These are phyloP conservation scores for Ophiostoma piceae DNA, from an alignment of 2,329 filamentous ascomycete species.

Conservation along the genomic window DNA sequence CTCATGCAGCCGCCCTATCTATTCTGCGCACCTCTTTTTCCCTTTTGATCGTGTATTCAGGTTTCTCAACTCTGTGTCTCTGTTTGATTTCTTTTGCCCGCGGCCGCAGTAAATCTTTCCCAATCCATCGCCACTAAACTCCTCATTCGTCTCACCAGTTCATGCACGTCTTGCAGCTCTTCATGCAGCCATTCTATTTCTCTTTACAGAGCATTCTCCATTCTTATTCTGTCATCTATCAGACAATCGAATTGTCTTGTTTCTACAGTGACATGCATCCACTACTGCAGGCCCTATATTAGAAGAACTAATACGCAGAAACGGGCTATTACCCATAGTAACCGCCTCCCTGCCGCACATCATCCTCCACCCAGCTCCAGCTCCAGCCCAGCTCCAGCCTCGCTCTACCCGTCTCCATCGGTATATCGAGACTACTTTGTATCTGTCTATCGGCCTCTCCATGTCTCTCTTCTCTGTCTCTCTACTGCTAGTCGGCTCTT, in stretches of 20 bases:
- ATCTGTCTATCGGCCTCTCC: background rate
- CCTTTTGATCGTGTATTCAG: background rate
- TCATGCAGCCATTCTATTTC: background rate
- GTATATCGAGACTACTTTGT: background rate
- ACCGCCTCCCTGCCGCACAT: background rate
- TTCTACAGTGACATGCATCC: slow-evolving; percentile 6
- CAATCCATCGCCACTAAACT: background rate
- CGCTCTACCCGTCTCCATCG: background rate
- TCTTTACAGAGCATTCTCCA: background rate
- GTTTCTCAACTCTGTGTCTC: background rate
- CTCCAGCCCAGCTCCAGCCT: background rate
- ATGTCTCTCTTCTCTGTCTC: background rate
- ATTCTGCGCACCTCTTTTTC: background rate
- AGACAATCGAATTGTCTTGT: background rate
- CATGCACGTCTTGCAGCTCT: slow-evolving; percentile 7
- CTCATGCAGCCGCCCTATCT: background rate
- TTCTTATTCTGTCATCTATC: background rate
- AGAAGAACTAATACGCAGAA: background rate
- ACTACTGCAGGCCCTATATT: background rate
- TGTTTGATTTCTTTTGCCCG: background rate
- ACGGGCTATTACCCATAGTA: background rate
- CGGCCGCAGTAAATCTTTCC: background rate
- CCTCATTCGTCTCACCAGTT: background rate
- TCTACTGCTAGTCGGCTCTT: too few relatives aligned
- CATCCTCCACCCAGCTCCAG: background rate